A percentile compares a stretch with the other conserved stretches of the same genome.
phyloP scores from a whole-genome alignment of 2,329 filamentous ascomycete species.

The Fusarium armeniacum region DNA sequence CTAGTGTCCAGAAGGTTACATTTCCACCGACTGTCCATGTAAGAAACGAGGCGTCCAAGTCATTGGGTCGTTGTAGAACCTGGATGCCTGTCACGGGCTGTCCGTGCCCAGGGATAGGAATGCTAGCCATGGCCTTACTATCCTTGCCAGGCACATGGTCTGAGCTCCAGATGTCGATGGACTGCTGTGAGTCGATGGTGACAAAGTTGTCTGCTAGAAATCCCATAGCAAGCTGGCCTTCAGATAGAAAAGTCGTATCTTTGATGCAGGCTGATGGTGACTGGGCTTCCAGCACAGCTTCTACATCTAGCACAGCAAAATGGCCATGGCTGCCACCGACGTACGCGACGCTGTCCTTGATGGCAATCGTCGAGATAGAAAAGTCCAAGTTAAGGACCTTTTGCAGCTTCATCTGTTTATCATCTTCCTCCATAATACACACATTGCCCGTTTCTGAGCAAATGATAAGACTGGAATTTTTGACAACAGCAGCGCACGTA shows the following conservation, averaged over 20 bases:
- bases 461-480: conserved; percentile 80
- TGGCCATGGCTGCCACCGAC: conserved; percentile 77
- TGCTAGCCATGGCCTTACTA: conserved; percentile 58
- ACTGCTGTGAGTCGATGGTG: conserved; percentile 80
- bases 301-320: conserved; percentile 67
- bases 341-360: conserved; percentile 71
- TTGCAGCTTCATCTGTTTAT: conserved; percentile 77
- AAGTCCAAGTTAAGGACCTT: conserved; percentile 78
- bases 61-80: conserved; percentile 71
- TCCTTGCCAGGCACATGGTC: conserved; percentile 60
- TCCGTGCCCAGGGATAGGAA: conserved; percentile 73
- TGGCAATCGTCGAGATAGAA: conserved; percentile 74
- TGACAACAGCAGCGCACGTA: conserved; percentile 78
- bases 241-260: conserved; percentile 55
- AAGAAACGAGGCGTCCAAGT: conserved; percentile 78
- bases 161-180: conserved; percentile 76
- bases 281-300: conserved; percentile 62
- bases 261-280: conserved; percentile 55
- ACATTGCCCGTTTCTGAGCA: conserved; percentile 91
- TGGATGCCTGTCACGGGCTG: conserved; percentile 81
- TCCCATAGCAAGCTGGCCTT: conserved; percentile 75
- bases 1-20: conserved; percentile 84
- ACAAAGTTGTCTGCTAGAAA: conserved; percentile 77
- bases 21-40: conserved; percentile 89
- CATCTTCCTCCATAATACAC: conserved; percentile 86